Percentiles rank a stretch among this genome's conserved stretches.
phyloP scores from a whole-genome alignment of 2,329 filamentous ascomycete genomes.

The Monilinia fructigena region DNA sequence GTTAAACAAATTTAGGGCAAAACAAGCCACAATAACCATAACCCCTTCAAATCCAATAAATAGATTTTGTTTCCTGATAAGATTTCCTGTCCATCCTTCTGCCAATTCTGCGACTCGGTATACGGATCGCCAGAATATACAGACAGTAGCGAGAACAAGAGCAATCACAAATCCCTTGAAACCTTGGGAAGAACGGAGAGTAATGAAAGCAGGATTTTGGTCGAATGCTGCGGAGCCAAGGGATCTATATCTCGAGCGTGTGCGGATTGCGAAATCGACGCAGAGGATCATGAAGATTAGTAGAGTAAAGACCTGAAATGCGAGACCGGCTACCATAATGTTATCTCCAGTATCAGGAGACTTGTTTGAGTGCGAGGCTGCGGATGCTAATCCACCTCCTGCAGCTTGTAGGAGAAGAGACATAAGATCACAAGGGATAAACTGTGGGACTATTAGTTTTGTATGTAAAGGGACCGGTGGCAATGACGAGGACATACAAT shows the following conservation, averaged over 20 bases:
- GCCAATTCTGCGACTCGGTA: conserved; percentile 57
- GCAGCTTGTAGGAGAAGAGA: conserved; percentile 60
- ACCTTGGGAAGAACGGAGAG: conserved; percentile 22
- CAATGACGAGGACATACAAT: conserved; percentile 44
- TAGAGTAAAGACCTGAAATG: conserved; percentile 59
- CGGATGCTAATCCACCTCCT: conserved; percentile 59
- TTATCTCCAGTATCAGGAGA: conserved; percentile 50
- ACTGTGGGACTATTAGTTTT: conserved; percentile 42
- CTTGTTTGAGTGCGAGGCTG: conserved; percentile 44
- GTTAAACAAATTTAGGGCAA: conserved; percentile 42
- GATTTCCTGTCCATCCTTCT: conserved; percentile 46
- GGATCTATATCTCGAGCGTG: conserved; percentile 38
- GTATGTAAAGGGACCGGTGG: conserved; percentile 35
- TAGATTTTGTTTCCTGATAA: conserved; percentile 31
- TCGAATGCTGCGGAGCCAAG: conserved; percentile 37
- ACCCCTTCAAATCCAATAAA: conserved; percentile 39
- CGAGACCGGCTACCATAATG: conserved; percentile 64
- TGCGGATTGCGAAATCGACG: conserved; percentile 33
- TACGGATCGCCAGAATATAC: conserved; percentile 55
- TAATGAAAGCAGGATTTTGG: conserved; percentile 28
- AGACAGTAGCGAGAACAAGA: conserved; percentile 51
- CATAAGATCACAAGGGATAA: conserved; percentile 63
- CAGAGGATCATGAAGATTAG: conserved; percentile 50
- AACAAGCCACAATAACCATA: conserved; percentile 33
- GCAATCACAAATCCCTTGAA: conserved; percentile 35